These are phyloP conservation scores for Epichloe hybrida DNA, from an alignment of 2,329 filamentous ascomycete genomes.

Conservation along the genomic window DNA sequence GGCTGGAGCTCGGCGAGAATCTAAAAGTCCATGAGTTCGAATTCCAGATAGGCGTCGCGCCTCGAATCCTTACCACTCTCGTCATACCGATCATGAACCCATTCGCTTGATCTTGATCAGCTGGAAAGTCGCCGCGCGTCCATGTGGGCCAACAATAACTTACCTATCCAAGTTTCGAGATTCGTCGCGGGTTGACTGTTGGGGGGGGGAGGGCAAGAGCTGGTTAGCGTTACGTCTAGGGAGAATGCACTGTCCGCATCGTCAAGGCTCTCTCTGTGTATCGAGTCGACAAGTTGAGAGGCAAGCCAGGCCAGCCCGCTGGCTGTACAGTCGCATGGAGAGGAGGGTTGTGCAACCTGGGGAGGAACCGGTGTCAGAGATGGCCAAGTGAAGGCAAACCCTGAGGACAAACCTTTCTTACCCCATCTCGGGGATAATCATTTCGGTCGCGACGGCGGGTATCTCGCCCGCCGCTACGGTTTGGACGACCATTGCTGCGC, in stretches of 20 bases:
- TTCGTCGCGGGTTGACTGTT: conserved; percentile 49
- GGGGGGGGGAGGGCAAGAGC: conserved; percentile 20
- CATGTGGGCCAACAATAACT: conserved; percentile 14
- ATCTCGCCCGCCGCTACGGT: conserved; percentile 23
- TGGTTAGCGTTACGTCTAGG: conserved; percentile 21
- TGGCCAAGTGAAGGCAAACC: neutral
- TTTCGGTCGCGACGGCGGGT: conserved; percentile 21
- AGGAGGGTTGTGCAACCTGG: conserved; percentile 23
- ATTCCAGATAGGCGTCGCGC: neutral
- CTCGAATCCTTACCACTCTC: conserved; percentile 43
- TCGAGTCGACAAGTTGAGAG: conserved; percentile 17
- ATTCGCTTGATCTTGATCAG: conserved; percentile 46
- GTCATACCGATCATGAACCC: conserved; percentile 87
- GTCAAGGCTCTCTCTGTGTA: conserved; percentile 17
- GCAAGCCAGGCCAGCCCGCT: conserved; percentile 16
- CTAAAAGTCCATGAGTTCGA: conserved; percentile 16
- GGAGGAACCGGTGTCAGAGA: conserved; percentile 3
- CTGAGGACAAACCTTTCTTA: conserved; percentile 61
- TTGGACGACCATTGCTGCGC: conserved; percentile 23
- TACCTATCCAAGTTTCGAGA: conserved; percentile 59
- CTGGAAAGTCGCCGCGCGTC: conserved; percentile 12
- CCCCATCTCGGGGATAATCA: conserved; percentile 62
- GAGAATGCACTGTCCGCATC: conserved; percentile 15
- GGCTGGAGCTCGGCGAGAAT: conserved; percentile 27
- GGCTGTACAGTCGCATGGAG: conserved; percentile 12